These are phyloP conservation scores for Calonectria multiphialidica DNA, from an alignment of 2,329 filamentous ascomycete genomes.

Conservation along the genomic window DNA sequence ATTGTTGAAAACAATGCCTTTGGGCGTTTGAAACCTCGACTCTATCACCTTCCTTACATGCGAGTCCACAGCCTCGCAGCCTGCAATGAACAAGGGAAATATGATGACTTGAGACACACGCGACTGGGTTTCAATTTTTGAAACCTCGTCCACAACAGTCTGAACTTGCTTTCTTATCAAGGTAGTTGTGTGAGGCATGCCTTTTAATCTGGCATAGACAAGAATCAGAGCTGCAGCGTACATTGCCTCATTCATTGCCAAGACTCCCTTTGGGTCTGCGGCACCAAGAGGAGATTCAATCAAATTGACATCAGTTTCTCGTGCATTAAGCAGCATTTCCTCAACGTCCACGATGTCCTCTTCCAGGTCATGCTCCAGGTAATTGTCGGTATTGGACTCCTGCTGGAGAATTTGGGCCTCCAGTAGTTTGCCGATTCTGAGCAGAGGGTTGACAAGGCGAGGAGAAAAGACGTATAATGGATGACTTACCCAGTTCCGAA, in stretches of 20 bases:
- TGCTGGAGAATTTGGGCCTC: slow-evolving; percentile 23
- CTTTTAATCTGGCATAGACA: slow-evolving; percentile 25
- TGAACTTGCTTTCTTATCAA: slow-evolving; percentile 27
- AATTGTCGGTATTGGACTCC: background rate
- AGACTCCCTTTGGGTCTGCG: slow-evolving; percentile 21
- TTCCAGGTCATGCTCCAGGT: slow-evolving; percentile 6
- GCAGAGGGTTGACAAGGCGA: slow-evolving; percentile 30
- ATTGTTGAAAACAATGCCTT: background rate
- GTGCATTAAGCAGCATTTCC: slow-evolving; percentile 24
- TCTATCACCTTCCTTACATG: background rate
- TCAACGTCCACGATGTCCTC: slow-evolving; percentile 17
- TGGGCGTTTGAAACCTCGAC: background rate
- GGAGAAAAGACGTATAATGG: slow-evolving; percentile 31
- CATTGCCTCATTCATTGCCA: slow-evolving; percentile 31
- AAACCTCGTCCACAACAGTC: slow-evolving; percentile 17
- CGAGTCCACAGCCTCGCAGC: slow-evolving; percentile 30
- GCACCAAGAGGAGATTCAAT: background rate
- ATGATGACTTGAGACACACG: slow-evolving; percentile 26
- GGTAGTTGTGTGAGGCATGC: slow-evolving; percentile 24
- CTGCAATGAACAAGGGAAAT: slow-evolving; percentile 30
- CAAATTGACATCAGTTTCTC: slow-evolving; percentile 21
- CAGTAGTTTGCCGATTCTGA: slow-evolving; percentile 26
- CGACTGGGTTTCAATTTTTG: slow-evolving; percentile 23
- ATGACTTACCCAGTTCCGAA: slow-evolving; percentile 29
- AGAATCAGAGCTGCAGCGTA: slow-evolving; percentile 26